These are phyloP conservation scores for Fusarium sp. DNA, from an alignment of 2,329 filamentous ascomycete species.

Conservation along the genomic window DNA sequence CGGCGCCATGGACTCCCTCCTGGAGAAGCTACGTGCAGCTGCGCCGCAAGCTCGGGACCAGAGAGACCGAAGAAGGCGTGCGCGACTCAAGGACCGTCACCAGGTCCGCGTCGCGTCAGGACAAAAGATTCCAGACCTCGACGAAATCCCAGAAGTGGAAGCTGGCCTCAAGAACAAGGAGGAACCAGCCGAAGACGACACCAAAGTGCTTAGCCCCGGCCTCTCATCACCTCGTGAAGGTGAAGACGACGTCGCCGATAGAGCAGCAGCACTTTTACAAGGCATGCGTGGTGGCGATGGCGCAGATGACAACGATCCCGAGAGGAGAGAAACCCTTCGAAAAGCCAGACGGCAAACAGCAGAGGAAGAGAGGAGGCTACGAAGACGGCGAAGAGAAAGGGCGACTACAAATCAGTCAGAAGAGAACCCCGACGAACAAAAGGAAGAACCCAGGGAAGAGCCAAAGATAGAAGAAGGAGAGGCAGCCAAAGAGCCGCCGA, in stretches of 20 bases:
- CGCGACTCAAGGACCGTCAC: constrained; percentile 88
- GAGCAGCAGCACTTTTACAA: constrained; percentile 84
- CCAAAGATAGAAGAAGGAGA: constrained; percentile 22
- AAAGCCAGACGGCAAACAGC: constrained; percentile 73
- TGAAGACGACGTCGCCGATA: constrained; percentile 81
- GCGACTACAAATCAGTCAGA: constrained; percentile 52
- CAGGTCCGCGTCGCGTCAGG: constrained; percentile 90
- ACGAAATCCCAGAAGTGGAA: constrained; percentile 69
- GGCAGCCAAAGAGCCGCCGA: constrained; percentile 16
- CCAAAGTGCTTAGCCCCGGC: constrained; percentile 62
- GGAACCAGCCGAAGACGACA: constrained; percentile 58
- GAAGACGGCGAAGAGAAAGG: constrained; percentile 73
- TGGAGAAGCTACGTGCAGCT: constrained; percentile 93
- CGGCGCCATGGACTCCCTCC: constrained; percentile 93
- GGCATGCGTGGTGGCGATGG: constrained; percentile 78
- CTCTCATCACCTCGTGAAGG: constrained; percentile 55
- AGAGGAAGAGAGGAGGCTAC: constrained; percentile 77
- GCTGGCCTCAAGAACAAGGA: constrained; percentile 48
- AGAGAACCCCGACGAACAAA: constrained; percentile 35
- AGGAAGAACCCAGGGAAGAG: constrained; percentile 34
- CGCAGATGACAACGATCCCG: constrained; percentile 58
- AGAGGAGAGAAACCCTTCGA: constrained; percentile 69
- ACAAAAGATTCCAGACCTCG: constrained; percentile 80
- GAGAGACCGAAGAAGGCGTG: constrained; percentile 85
- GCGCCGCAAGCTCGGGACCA: constrained; percentile 90